Conservation (phyloP, 805 yeast species). For the Ogataea ramenticola region DNA sequence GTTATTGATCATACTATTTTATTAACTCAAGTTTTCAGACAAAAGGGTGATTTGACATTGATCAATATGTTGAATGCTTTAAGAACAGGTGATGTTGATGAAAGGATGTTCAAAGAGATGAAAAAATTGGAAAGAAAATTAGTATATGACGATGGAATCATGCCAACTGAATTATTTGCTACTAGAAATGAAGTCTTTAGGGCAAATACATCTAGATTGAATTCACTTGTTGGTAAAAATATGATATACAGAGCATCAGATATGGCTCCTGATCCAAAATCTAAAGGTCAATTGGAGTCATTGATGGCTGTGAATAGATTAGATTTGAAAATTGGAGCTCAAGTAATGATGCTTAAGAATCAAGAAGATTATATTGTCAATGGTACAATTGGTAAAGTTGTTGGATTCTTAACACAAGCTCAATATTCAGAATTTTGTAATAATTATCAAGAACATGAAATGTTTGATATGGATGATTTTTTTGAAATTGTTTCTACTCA, state of each 20-base stretch:
- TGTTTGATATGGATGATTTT: constrained; percentile 5
- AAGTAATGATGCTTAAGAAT: constrained; percentile 90
- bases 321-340: constrained; percentile 75
- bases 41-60: constrained; percentile 68
- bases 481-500: neutral
- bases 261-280: constrained; percentile 7
- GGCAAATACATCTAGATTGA: constrained; percentile 55
- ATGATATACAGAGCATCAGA: constrained; percentile 41
- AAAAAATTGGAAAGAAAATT: constrained; percentile 49
- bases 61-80: constrained; percentile 75
- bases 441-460: constrained; percentile 18
- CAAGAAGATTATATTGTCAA: constrained; percentile 71
- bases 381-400: constrained; percentile 81
- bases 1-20: constrained; percentile 61
- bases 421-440: constrained; percentile 19
- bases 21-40: constrained; percentile 79
- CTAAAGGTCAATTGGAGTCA: constrained; percentile 5
- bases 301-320: constrained; percentile 65
- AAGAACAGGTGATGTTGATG: constrained; percentile 61
- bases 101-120: constrained; percentile 42
- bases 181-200: constrained; percentile 78
- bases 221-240: constrained; percentile 39
- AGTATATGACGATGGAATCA: constrained; percentile 62
- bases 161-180: constrained; percentile 85
- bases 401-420: constrained; percentile 37